Conservation (phyloP, 768 basidiomycete species). For the Chalciporus sphaerocephalus region DNA sequence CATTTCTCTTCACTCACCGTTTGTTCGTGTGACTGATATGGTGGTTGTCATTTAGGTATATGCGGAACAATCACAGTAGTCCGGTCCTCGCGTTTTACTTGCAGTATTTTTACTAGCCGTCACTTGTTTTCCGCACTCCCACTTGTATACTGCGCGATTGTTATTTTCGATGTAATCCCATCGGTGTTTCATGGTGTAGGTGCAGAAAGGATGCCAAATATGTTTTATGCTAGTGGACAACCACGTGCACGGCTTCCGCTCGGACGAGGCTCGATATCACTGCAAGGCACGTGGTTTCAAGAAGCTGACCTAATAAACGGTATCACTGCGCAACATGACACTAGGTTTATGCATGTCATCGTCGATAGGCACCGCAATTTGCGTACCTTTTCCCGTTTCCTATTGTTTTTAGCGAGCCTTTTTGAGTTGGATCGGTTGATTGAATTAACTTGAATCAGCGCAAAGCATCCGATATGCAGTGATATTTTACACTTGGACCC, state of each 20-base stretch:
- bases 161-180: not conserved
- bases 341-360: too few species aligned
- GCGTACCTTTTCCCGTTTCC: not conserved
- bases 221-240: too few species aligned
- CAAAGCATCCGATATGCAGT: not conserved
- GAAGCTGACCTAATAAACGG: too few species aligned
- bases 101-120: not conserved
- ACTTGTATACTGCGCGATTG: not conserved
- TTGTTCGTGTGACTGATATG: not conserved
- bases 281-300: too few species aligned
- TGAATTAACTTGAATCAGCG: not conserved
- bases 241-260: too few species aligned
- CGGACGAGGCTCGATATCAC: not conserved
- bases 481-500: not conserved
- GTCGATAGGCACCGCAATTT: not conserved
- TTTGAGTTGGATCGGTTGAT: not conserved
- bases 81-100: not conserved
- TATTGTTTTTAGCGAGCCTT: too few species aligned
- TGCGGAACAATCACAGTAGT: conserved; percentile 62
- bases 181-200: too few species aligned
- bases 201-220: too few species aligned
- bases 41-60: conserved; percentile 44
- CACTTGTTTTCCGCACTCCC: not conserved
- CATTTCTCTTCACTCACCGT: not conserved
- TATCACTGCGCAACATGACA: too few species aligned